phyloP scores from a whole-genome alignment of 2,329 filamentous ascomycete species.

The Hypoxylon sp. region DNA sequence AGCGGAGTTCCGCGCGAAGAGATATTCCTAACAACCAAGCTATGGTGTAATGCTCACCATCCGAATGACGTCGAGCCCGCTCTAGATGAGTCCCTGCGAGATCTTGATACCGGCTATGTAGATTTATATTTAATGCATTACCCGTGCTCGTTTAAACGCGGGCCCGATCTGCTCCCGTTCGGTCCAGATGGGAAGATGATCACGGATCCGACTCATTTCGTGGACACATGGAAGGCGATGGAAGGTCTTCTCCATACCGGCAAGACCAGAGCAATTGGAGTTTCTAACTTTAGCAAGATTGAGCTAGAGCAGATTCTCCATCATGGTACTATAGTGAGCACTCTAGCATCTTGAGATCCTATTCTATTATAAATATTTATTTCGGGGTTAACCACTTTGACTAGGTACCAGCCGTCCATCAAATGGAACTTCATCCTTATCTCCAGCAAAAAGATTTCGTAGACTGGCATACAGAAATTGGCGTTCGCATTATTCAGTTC shows the following conservation, averaged over 20 bases:
- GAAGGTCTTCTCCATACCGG: conserved; percentile 50
- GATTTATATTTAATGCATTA: conserved; percentile 12
- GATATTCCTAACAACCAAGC: conserved; percentile 11
- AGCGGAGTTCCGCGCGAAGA: conserved; percentile 3
- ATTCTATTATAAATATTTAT: neutral
- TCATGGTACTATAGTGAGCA: neutral
- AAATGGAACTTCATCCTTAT: conserved; percentile 51
- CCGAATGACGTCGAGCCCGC: conserved; percentile 2
- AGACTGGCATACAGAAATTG: conserved; percentile 45
- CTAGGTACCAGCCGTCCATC: conserved; percentile 51
- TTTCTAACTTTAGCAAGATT: conserved; percentile 70
- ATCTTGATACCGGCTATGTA: conserved; percentile 3
- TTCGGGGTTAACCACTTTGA: conserved; percentile 48
- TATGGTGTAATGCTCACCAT: conserved; percentile 11
- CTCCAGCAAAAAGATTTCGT: conserved; percentile 47
- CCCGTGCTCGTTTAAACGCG: neutral
- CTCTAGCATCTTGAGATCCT: neutral
- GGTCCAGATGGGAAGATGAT: conserved; percentile 44
- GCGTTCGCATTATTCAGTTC: conserved; percentile 46
- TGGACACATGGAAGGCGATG: conserved; percentile 55
- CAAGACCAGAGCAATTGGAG: conserved; percentile 60
- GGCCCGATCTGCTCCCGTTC: conserved; percentile 30
- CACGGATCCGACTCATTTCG: conserved; percentile 43
- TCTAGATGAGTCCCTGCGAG: neutral
- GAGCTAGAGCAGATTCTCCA: conserved; percentile 58